Conservation (phyloP, 768 basidiomycete genomes). For the Mycena galopus region DNA sequence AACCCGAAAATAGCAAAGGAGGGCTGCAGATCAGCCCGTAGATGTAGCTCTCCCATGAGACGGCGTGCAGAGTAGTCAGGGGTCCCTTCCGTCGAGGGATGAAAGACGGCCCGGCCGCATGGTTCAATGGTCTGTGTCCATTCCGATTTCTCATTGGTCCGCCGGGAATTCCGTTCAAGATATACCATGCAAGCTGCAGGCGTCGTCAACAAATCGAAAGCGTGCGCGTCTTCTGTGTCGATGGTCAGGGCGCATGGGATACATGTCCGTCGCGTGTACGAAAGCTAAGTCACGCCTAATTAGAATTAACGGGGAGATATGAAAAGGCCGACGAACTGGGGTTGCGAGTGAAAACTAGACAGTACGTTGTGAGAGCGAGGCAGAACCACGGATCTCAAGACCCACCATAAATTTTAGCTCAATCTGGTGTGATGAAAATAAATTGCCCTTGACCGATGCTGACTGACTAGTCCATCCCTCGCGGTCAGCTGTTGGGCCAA, state of each 20-base stretch:
- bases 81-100: constrained; percentile 25
- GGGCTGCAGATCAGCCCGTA: constrained; percentile 11
- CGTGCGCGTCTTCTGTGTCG: constrained; percentile 18
- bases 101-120: constrained; percentile 29
- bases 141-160: neutral
- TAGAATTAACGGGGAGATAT: neutral
- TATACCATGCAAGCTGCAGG: constrained; percentile 18
- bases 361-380: neutral
- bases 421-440: constrained; percentile 27
- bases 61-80: constrained; percentile 8
- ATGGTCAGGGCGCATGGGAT: constrained; percentile 25
- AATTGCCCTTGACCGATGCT: constrained; percentile 12
- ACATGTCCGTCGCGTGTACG: constrained; percentile 16
- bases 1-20: constrained; percentile 17
- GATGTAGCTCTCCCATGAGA: constrained; percentile 32
- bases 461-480: constrained; percentile 29
- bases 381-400: neutral
- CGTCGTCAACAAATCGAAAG: constrained; percentile 21
- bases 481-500: constrained; percentile 25
- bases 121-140: neutral
- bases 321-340: constrained; percentile 10
- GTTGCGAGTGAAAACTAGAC: constrained; percentile 27
- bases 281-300: constrained; percentile 17
- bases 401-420: constrained; percentile 22
- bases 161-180: constrained; percentile 15